phyloP scores from a whole-genome alignment of 2,329 filamentous ascomycete species.

The Exserohilum rostratum region DNA sequence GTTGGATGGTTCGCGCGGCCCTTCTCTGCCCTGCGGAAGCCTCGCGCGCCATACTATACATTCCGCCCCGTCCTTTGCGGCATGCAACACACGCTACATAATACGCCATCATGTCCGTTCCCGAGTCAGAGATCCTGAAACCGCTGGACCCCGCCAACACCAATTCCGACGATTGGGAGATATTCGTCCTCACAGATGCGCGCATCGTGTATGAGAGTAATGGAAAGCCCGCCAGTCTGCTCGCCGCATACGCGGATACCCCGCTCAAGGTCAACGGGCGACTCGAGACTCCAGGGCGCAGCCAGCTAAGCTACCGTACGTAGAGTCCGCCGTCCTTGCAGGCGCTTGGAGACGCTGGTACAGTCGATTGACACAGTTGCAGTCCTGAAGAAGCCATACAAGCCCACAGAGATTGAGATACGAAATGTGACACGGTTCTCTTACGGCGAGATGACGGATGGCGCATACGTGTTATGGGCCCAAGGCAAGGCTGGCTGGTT shows the following conservation, averaged over 20 bases:
- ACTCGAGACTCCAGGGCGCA: constrained; percentile 51
- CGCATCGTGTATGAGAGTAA: constrained; percentile 64
- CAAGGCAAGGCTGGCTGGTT: constrained; percentile 71
- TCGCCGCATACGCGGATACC: constrained; percentile 64
- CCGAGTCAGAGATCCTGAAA: constrained; percentile 49
- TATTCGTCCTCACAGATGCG: constrained; percentile 66
- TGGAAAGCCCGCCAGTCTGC: constrained; percentile 61
- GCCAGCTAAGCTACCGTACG: constrained; percentile 40
- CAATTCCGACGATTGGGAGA: constrained; percentile 62
- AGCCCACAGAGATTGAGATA: constrained; percentile 59
- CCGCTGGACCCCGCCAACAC: constrained; percentile 49
- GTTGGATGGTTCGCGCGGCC: background rate
- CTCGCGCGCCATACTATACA: background rate
- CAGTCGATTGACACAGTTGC: constrained; percentile 15
- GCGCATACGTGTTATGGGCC: constrained; percentile 68
- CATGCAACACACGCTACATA: constrained; percentile 13
- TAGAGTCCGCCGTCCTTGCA: background rate
- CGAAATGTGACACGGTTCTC: constrained; percentile 55
- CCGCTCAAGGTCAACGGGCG: constrained; percentile 67
- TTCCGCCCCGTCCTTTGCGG: background rate
- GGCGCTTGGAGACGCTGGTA: background rate
- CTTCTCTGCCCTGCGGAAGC: background rate
- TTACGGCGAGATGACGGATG: constrained; percentile 61
- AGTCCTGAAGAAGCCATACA: constrained; percentile 45
- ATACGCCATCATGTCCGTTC: constrained; percentile 30